Evolutionary conservation across 2,329 filamentous ascomycete genomes (phyloP).

Genomic region (Gliomastix tumulicola): DNA sequence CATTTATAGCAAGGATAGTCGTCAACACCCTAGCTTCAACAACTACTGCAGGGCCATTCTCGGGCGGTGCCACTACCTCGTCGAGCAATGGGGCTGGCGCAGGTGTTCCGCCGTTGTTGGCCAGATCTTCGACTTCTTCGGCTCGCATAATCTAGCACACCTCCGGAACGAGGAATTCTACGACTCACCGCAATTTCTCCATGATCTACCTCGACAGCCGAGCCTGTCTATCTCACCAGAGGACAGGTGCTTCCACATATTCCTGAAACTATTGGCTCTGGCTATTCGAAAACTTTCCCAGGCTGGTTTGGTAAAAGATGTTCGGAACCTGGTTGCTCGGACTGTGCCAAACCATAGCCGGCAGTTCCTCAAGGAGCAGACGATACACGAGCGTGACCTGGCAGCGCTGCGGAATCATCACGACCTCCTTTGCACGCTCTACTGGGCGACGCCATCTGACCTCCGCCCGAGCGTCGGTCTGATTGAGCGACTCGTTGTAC

Average conservation of each 20-base stretch:
- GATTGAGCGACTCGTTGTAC: constrained; percentile 52
- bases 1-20: constrained; percentile 46
- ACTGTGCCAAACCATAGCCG: constrained; percentile 60
- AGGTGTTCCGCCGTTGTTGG: constrained; percentile 51
- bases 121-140: constrained; percentile 62
- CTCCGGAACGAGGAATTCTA: constrained; percentile 59
- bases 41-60: constrained; percentile 55
- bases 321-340: constrained; percentile 54
- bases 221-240: constrained; percentile 42
- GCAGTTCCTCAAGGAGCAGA: constrained; percentile 56
- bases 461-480: constrained; percentile 45
- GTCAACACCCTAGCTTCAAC: constrained; percentile 56
- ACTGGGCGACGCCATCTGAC: constrained; percentile 53
- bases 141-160: constrained; percentile 52
- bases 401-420: constrained; percentile 62
- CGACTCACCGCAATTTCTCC: constrained; percentile 53
- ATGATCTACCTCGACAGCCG: constrained; percentile 40
- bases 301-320: constrained; percentile 44
- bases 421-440: constrained; percentile 59
- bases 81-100: constrained; percentile 60
- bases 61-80: constrained; percentile 54
- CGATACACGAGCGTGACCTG: constrained; percentile 52
- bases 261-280: constrained; percentile 56
- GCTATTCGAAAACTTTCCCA: constrained; percentile 44
- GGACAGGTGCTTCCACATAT: constrained; percentile 61